A percentile compares a stretch with the other conserved stretches of the same genome.
phyloP scores from a whole-genome alignment of 805 yeast genomes.

The Yarrowia sp. region DNA sequence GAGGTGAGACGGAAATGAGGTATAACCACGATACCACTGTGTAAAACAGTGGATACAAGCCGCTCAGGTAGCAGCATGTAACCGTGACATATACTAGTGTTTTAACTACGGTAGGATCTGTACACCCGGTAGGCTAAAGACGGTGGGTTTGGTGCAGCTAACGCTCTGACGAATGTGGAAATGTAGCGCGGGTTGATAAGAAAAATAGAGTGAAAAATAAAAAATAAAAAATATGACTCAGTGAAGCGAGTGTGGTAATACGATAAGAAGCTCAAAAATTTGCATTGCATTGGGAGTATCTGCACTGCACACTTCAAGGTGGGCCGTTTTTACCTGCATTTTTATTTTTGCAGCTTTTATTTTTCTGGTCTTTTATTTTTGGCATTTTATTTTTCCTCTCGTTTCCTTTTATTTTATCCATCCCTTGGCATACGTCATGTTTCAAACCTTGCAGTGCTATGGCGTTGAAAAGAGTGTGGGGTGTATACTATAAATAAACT shows the following conservation, averaged over 20 bases:
- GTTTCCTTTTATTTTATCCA: too few relatives aligned
- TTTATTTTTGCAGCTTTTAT: too few relatives aligned
- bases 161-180: neutral
- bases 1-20: neutral
- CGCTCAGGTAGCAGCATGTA: neutral
- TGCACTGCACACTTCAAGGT: too few relatives aligned
- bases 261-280: too few relatives aligned
- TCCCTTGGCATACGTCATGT: slow-evolving; percentile 19
- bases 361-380: too few relatives aligned
- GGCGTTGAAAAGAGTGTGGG: neutral
- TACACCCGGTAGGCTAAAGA: neutral
- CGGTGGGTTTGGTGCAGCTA: neutral
- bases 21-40: too few relatives aligned
- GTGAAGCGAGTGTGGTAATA: too few relatives aligned
- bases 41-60: too few relatives aligned
- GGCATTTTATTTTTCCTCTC: too few relatives aligned
- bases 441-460: neutral
- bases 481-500: neutral
- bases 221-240: neutral
- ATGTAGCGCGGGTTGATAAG: slow-evolving; percentile 15
- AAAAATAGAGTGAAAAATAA: neutral
- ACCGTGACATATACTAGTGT: neutral
- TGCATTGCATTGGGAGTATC: too few relatives aligned
- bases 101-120: neutral
- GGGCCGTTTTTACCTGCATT: too few relatives aligned